Evolutionary conservation across 768 basidiomycete species (phyloP), one percentile per base, ranked within the genome.

Genomic region (Boletus vermiculosoides): DNA sequence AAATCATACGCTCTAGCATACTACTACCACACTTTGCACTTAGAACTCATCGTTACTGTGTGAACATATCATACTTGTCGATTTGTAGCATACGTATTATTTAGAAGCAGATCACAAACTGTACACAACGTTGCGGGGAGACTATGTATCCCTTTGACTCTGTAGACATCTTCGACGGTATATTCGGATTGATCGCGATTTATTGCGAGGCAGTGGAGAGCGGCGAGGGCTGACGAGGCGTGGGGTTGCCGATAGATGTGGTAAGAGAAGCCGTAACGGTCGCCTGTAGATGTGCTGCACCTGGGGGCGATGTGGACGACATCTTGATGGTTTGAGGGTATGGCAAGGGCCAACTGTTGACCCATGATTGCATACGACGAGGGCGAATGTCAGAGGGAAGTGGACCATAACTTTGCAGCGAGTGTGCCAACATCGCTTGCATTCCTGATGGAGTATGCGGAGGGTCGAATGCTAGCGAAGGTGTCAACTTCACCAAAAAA

Each of bases 351-450:
- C 89, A 78, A 30, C 90, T 91, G 31, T 81, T 78, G 0, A 85
- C 88, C 15, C 88, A 79, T 1, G 86, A 87, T 39, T 87, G 80
- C 45, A 80, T 67, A 18, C 86, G 83, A 49, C 77, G 83, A 25
- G 80, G 78, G 7, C 83, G 81, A 20, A 90, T 77, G 48, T 90
- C 87, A 0, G 83, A 84, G 0, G 90, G 84, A n/a, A 91, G 80
- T 7, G 88, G 86, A 30, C 83, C 82, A 52, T 82, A 92, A 52
- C 76, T 87, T 70, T 88, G 78, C 37, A 88, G 74, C 0, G 88
- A 90, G 50, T 90, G 83, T 51, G 88, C 81, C 1, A 91, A 74
- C 54, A 92, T 73, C 0, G 87, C 89, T 61, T 82, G 81, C 85
- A 92, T 91, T 9, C 80, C 84, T 7, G 77, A 74, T 5, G 80